Base-by-base conservation (phyloP, 225 moss, liverwort and hornwort genomes). In the Climacium dendroides region DNA sequence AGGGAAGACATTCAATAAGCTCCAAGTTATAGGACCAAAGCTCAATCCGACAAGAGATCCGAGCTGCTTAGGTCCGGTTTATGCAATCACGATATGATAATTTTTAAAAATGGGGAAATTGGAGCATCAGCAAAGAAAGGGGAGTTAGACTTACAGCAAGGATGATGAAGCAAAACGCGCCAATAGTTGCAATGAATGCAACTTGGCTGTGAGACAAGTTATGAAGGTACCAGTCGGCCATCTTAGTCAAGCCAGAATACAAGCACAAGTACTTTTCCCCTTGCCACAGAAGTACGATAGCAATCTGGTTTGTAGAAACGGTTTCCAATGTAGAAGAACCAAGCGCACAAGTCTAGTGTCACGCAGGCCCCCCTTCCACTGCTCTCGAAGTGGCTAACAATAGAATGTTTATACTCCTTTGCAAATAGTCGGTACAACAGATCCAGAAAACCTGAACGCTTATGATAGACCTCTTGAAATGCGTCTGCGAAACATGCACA, bases 161-260 rank as follows among this genome's bases (percentile, higher is more conserved):
- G 90, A 98, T 98, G 87, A 97, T 91, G 88, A 98, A 96, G 89
- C 96, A 95, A 90, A 90, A 98, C 55, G 92, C 96, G 85, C 93
- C 96, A 74, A 98, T 92, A 30, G 95, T 95, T 35, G 93, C 93
- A 65, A 98, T 83, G 39, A 97, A 98, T 67, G 94, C 95, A 80
- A 96, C 54, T 89, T 98, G 98, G 53, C 74, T 78, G 43, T 85
- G 91, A 80, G 92, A 89, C 84, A 95, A 99, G 81, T 86, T 85
- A 29, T 83, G 79, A 87, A 99, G 90, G 85, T 92, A 20, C 98
- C 98, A 99, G 89, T 99, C 66, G 85, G 95, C 86, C 98, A 97
- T 97, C 67, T 91, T 87, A 52, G 53, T 80, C 87, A 72, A 87
- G 64, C 76, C 80, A 88, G 69, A 55, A 75, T 80, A 59, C 81